Conservation (phyloP, 306 rosid species). For the Prinsepia uniflora region DNA sequence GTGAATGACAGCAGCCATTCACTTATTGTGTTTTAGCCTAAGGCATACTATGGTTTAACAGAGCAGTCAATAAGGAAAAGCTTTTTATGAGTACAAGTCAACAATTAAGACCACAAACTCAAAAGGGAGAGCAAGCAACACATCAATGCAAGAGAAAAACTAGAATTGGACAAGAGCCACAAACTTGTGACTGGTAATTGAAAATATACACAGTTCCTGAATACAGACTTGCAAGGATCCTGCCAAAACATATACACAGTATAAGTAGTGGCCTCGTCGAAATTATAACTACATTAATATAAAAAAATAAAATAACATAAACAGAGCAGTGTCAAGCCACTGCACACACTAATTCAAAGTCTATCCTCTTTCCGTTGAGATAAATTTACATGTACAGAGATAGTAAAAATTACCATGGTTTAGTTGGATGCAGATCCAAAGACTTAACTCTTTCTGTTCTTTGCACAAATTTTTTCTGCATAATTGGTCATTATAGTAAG, state of each 20-base stretch:
- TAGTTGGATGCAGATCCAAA: conserved; percentile 39
- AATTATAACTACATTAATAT: not conserved
- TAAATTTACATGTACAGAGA: not conserved
- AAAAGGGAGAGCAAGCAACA: not conserved
- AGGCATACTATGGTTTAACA: not conserved
- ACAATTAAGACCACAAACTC: not conserved
- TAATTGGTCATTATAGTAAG: conserved; percentile 4
- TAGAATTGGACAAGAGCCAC: conserved; percentile 2
- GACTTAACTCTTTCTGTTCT: conserved; percentile 38
- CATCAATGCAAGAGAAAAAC: not conserved
- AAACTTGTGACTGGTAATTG: conserved; percentile 95
- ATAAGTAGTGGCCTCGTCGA: not conserved
- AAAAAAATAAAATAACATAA: not conserved
- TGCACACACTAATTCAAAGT: not conserved
- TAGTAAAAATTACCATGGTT: conserved; percentile 29
- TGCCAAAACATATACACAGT: conserved; percentile 25
- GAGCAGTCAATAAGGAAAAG: not conserved
- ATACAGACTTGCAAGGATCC: conserved; percentile 96
- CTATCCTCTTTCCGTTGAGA: not conserved
- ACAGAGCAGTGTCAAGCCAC: not conserved
- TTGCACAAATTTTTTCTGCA: conserved; percentile 31
- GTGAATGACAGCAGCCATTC: not conserved
- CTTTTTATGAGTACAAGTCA: not conserved
- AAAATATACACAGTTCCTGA: conserved; percentile 90
- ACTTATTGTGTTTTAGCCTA: not conserved